Base-by-base conservation (phyloP, 768 basidiomycete species). In the Tricholomella constricta region DNA sequence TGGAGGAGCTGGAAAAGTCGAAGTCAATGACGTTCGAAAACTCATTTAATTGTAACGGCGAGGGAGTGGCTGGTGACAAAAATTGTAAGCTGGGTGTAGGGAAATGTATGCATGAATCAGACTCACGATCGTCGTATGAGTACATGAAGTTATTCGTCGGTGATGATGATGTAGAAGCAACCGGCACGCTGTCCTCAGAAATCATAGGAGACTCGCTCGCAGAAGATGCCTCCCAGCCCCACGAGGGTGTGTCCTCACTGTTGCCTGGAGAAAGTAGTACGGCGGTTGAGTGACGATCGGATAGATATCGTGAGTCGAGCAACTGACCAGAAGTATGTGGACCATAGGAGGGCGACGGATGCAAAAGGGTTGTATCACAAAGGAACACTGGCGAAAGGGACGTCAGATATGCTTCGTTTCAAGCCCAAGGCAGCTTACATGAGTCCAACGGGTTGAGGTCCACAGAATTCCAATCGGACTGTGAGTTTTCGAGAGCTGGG, bases 41-140 rank as follows among this genome's bases (percentile, higher is more conserved):
- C 38, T 75, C 70, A 37, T 65, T 65, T 23, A 63, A 54, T 20
- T 59, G 59, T 19, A 69, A 65, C 42, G 73, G 68, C n/a, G 74
- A 69, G 10, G 71, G 69, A 41, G 60, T 46, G 65, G 60, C 51
- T 73, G 62, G 22, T 51, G 29, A 20, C 46, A 52, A 61, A 48
- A 27, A 27, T 45, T 11, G 51, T 45, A 40, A 52, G 58, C 2
- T 19, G 31, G 20, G 22, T 12, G 17, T 20, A 10, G 25, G 22
- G 4, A 7, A 32, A 32, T 6, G 26, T 6, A 26, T 22, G 8
- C 2, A 55, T 12, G 23, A 22, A 14, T 0, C 15, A 48, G 3
- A 55, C 59, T 45, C 56, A 74, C 71, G 64, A 57, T 70, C 70
- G 27, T 59, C 61, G 27, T 71, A 69, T n/a, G 71, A 69, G 31